These are phyloP conservation scores for Kalmanozyma brasiliensis DNA, from an alignment of 1,284 basidiomycete genomes.

Conservation along the genomic window DNA sequence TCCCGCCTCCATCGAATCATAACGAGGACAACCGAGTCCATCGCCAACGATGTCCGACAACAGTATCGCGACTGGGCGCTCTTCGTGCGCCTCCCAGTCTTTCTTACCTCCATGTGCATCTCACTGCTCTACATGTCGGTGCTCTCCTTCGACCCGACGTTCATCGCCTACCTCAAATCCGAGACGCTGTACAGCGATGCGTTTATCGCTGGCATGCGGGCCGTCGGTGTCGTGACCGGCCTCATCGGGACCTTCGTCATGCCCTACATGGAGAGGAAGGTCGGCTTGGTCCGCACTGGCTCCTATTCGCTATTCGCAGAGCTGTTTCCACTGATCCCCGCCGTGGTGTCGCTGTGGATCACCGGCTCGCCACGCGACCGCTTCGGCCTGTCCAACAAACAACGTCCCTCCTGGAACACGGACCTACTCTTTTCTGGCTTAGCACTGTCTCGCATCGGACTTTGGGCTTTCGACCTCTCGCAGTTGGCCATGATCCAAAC, in stretches of 20 bases:
- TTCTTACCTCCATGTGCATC: slow-evolving; percentile 70
- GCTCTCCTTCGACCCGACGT: slow-evolving; percentile 66
- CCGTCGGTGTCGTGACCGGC: slow-evolving; percentile 70
- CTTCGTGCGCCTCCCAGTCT: slow-evolving; percentile 70
- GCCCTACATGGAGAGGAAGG: slow-evolving; percentile 69
- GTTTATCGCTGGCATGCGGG: slow-evolving; percentile 74
- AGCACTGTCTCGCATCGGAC: slow-evolving; percentile 71
- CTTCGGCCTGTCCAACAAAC: slow-evolving; percentile 32
- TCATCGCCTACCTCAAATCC: slow-evolving; percentile 62
- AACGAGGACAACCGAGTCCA: background rate
- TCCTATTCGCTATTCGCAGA: slow-evolving; percentile 63
- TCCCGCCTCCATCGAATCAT: background rate
- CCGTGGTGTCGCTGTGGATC: slow-evolving; percentile 48
- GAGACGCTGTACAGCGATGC: slow-evolving; percentile 69
- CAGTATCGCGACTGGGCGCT: slow-evolving; percentile 70
- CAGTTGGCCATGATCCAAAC: slow-evolving; percentile 70
- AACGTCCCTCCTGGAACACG: slow-evolving; percentile 52
- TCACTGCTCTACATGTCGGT: slow-evolving; percentile 72
- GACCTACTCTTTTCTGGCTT: slow-evolving; percentile 68
- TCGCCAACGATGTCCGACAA: slow-evolving; percentile 20
- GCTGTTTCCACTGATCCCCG: slow-evolving; percentile 43
- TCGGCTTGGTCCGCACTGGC: slow-evolving; percentile 71
- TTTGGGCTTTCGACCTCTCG: slow-evolving; percentile 73
- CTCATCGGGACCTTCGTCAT: slow-evolving; percentile 71
- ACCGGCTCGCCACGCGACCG: slow-evolving; percentile 28